phyloP scores from a whole-genome alignment of 306 rosid genomes.

The Dryas drummondii region DNA sequence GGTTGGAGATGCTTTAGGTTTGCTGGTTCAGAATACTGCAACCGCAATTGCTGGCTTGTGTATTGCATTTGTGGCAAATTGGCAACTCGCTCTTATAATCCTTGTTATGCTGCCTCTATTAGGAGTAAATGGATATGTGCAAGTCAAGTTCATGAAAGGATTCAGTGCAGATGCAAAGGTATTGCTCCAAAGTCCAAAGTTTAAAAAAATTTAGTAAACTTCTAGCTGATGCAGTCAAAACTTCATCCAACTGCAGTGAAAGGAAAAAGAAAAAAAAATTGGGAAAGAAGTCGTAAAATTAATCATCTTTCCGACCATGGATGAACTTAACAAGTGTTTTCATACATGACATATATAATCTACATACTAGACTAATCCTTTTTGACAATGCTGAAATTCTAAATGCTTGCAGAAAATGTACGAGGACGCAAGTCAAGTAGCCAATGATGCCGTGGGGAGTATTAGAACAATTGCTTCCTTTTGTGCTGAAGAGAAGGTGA shows the following conservation, averaged over 20 bases:
- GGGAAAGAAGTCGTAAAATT: no score
- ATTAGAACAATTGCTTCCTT: conserved; percentile 78
- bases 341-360: neutral
- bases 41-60: conserved; percentile 52
- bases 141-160: conserved; percentile 56
- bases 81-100: conserved; percentile 64
- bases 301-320: neutral
- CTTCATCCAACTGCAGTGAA: no score
- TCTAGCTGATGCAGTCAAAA: neutral
- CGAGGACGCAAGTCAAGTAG: conserved; percentile 85
- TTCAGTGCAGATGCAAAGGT: conserved; percentile 72
- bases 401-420: conserved; percentile 53
- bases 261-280: no score
- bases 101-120: conserved; percentile 59
- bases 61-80: conserved; percentile 63
- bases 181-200: conserved; percentile 7
- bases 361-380: neutral
- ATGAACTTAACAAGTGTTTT: neutral
- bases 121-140: conserved; percentile 48
- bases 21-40: conserved; percentile 53
- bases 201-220: neutral
- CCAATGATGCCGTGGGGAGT: conserved; percentile 74
- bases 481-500: conserved; percentile 84
- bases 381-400: conserved; percentile 1
- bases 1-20: conserved; percentile 72